Percentiles rank a stretch among this genome's conserved stretches.
phyloP scores from a whole-genome alignment of 179 eudicot genomes.

The Drosera spatulata region DNA sequence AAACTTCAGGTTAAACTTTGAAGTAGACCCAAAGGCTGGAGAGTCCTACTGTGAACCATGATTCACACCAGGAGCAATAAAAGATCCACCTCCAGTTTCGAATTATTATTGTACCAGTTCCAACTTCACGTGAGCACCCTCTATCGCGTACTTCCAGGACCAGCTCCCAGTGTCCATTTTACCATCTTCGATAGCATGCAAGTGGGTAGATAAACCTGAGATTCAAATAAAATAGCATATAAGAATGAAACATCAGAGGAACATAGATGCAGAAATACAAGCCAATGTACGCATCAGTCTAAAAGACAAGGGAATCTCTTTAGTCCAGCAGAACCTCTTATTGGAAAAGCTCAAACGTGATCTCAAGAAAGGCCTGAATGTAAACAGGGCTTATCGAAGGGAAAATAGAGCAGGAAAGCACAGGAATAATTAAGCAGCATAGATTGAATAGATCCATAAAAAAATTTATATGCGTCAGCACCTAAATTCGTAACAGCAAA shows the following conservation, averaged over 20 bases:
- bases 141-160: constrained; percentile 77
- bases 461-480: too few relatives aligned
- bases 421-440: too few relatives aligned
- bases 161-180: constrained; percentile 83
- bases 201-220: constrained; percentile 58
- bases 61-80: constrained; percentile 36
- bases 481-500: too few relatives aligned
- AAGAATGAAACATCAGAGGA: background rate
- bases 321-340: too few relatives aligned
- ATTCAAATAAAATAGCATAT: background rate
- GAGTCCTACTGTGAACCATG: constrained; percentile 48
- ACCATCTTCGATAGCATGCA: constrained; percentile 48
- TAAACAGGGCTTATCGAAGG: too few relatives aligned
- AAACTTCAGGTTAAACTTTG: constrained; percentile 28
- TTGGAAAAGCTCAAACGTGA: too few relatives aligned
- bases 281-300: too few relatives aligned
- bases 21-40: constrained; percentile 5
- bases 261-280: background rate
- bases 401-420: too few relatives aligned
- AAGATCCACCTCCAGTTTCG: constrained; percentile 12
- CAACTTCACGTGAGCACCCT: constrained; percentile 55
- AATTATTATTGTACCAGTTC: constrained; percentile 57
- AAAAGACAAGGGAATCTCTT: too few relatives aligned
- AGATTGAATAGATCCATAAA: too few relatives aligned
- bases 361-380: too few relatives aligned